Evolutionary conservation across 306 rosid genomes (phyloP).

Genomic region (Biancaea sappan): DNA sequence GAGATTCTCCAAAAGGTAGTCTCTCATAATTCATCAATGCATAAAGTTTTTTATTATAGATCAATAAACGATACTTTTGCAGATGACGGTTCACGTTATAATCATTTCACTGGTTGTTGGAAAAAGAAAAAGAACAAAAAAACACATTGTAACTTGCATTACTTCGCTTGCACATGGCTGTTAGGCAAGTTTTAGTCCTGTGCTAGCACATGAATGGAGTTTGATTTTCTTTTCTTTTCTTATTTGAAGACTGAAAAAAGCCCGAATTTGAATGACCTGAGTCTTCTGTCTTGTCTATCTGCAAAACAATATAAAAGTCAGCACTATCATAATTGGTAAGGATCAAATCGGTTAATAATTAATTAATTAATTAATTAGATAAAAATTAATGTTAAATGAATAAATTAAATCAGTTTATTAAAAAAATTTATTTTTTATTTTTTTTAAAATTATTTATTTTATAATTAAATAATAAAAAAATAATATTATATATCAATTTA

Average conservation of each 20-base stretch:
- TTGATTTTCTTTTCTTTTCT: background rate
- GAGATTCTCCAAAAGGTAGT: conserved; percentile 27
- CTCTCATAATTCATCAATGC: conserved; percentile 5
- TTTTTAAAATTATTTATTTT: too few relatives aligned
- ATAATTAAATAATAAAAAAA: too few relatives aligned
- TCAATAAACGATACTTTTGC: background rate
- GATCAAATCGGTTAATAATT: too few relatives aligned
- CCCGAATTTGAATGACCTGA: too few relatives aligned
- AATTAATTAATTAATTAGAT: too few relatives aligned
- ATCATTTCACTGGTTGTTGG: background rate
- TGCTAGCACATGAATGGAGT: background rate
- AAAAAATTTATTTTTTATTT: too few relatives aligned
- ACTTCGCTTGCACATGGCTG: conserved; percentile 18
- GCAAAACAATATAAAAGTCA: too few relatives aligned
- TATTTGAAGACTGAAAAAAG: background rate
- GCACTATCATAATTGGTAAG: too few relatives aligned
- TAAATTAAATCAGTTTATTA: too few relatives aligned
- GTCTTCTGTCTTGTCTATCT: too few relatives aligned
- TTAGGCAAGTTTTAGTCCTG: background rate
- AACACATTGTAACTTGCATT: conserved; percentile 6
- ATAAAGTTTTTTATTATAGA: background rate
- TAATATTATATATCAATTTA: too few relatives aligned
- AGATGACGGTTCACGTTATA: background rate
- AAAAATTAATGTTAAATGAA: too few relatives aligned
- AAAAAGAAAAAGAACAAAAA: background rate